A percentile compares a stretch with the other conserved stretches of the same genome.
These are phyloP conservation scores for Trametes meyenii DNA, from an alignment of 768 basidiomycete genomes.

Conservation along the genomic window DNA sequence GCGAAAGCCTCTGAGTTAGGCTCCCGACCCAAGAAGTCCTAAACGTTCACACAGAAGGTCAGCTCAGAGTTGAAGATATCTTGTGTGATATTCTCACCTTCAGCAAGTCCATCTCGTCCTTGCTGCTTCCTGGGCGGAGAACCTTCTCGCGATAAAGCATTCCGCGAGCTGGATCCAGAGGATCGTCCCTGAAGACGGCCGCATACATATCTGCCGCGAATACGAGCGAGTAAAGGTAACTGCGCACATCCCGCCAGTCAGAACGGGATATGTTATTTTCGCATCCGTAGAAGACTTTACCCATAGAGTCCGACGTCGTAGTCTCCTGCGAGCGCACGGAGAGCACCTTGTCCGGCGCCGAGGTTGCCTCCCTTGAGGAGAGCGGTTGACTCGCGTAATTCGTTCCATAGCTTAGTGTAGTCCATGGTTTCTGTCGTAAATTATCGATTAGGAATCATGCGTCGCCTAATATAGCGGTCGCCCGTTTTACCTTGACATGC, in stretches of 20 bases:
- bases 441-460: not conserved
- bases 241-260: constrained; percentile 6
- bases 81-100: constrained; percentile 45
- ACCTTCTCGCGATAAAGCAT: constrained; percentile 75
- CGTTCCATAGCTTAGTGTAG: constrained; percentile 78
- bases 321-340: constrained; percentile 77
- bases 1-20: constrained; percentile 79
- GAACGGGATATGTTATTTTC: not conserved
- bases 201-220: constrained; percentile 63
- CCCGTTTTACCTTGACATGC: constrained; percentile 56
- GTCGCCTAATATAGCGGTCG: too few relatives aligned
- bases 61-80: too few relatives aligned
- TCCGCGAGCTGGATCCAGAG: constrained; percentile 69
- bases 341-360: constrained; percentile 73
- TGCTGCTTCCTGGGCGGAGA: constrained; percentile 70
- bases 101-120: constrained; percentile 78
- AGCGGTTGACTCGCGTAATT: constrained; percentile 67
- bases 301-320: constrained; percentile 75
- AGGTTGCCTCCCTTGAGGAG: constrained; percentile 63
- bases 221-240: constrained; percentile 71
- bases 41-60: not conserved
- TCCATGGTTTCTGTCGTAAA: constrained; percentile 51
- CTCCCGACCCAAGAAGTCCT: constrained; percentile 79
- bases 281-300: constrained; percentile 37
- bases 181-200: constrained; percentile 79